Evolutionary conservation across 164 flowering plant species (phyloP).

Genomic region (Vitis rotundifolia): DNA sequence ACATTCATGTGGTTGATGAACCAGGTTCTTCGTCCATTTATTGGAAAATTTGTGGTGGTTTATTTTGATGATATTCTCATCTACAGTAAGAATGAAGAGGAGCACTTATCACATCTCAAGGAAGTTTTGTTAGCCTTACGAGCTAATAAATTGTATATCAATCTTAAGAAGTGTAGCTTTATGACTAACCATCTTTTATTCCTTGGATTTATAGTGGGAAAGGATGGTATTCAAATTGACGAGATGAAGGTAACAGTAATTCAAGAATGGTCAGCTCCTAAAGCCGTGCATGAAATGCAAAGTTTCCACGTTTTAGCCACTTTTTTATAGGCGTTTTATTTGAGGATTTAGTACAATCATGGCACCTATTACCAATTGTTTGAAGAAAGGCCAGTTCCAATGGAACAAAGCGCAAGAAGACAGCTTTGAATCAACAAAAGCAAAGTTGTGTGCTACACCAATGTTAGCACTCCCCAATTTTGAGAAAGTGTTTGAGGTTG

Average conservation of each 20-base stretch:
- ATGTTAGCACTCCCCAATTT: slow-evolving; percentile 1
- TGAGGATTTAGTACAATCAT: background rate
- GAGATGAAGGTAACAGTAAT: background rate
- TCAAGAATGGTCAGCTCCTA: background rate
- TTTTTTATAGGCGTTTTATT: background rate
- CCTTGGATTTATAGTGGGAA: slow-evolving; percentile 1
- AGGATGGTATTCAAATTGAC: background rate
- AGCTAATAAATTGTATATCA: background rate
- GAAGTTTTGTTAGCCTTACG: background rate
- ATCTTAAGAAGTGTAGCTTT: slow-evolving; percentile 7
- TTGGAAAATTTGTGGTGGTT: too few species aligned
- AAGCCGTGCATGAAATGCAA: background rate
- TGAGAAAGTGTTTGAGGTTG: slow-evolving; percentile 11
- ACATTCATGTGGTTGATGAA: too few species aligned
- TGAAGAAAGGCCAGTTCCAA: slow-evolving; percentile 5
- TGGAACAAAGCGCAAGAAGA: background rate
- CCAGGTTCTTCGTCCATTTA: too few species aligned
- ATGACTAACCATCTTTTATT: background rate
- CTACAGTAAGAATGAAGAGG: too few species aligned
- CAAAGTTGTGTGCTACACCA: background rate
- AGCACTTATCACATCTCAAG: too few species aligned
- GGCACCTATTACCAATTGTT: background rate
- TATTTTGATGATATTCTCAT: too few species aligned
- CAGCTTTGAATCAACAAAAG: slow-evolving; percentile 3
- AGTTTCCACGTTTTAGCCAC: slow-evolving; percentile 2